Evolutionary conservation across 2,329 filamentous ascomycete genomes (phyloP).

Genomic region (Cercospora nicotianae): DNA sequence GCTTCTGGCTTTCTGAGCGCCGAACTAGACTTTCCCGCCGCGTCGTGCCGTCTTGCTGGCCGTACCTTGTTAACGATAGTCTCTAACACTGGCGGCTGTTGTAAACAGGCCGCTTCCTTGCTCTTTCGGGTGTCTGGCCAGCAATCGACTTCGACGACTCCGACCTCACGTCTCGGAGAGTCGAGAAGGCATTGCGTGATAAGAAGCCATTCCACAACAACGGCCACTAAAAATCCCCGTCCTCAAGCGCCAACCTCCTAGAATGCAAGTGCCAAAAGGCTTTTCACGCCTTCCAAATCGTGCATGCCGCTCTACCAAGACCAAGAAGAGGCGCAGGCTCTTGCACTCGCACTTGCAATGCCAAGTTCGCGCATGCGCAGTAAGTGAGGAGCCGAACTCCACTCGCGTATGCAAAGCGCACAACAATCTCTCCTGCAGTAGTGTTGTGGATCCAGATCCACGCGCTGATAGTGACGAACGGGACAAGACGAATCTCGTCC

Average conservation of each 20-base stretch:
- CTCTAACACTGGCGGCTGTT: not conserved
- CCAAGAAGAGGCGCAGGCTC: not conserved
- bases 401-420: not conserved
- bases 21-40: slow-evolving; percentile 1
- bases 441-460: not conserved
- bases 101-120: not conserved
- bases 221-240: not conserved
- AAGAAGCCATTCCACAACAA: not conserved
- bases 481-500: not conserved
- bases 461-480: not conserved
- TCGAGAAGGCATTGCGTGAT: not conserved
- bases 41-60: slow-evolving; percentile 13
- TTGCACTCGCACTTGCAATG: not conserved
- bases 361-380: not conserved
- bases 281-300: not conserved
- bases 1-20: not conserved
- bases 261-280: not conserved
- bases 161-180: not conserved
- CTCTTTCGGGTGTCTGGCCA: not conserved
- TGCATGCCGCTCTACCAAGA: not conserved
- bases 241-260: not conserved
- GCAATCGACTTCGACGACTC: not conserved
- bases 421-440: slow-evolving; percentile 12
- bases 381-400: not conserved
- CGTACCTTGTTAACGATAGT: slow-evolving; percentile 13